Conservation (phyloP, 805 yeast genomes). For the Torulaspora quercuum region DNA sequence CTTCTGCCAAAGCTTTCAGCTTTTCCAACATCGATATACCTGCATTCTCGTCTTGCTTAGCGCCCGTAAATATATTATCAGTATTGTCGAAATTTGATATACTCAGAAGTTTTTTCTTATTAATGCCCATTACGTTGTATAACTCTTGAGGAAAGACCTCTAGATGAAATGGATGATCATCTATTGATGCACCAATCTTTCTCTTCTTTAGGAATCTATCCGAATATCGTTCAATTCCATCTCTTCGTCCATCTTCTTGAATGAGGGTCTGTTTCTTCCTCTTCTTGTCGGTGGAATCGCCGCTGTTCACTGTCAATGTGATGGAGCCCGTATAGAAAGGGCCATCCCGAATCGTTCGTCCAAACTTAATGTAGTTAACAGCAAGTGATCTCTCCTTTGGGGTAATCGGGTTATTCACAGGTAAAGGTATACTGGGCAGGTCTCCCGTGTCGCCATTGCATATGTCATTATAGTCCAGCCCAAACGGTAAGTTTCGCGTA, state of each 20-base stretch:
- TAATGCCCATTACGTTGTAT: slow-evolving; percentile 65
- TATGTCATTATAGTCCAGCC: slow-evolving; percentile 64
- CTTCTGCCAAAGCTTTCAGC: slow-evolving; percentile 48
- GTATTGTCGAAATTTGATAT: slow-evolving; percentile 36
- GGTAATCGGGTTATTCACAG: slow-evolving; percentile 59
- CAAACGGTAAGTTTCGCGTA: slow-evolving; percentile 56
- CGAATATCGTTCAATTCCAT: slow-evolving; percentile 77
- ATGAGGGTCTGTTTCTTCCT: slow-evolving; percentile 29
- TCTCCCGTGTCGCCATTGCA: slow-evolving; percentile 40
- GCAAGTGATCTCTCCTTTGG: slow-evolving; percentile 50
- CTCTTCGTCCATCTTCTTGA: slow-evolving; percentile 46
- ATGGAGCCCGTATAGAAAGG: slow-evolving; percentile 63
- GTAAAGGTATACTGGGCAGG: slow-evolving; percentile 47
- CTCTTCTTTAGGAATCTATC: slow-evolving; percentile 73
- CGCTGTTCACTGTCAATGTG: slow-evolving; percentile 30
- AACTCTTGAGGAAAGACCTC: slow-evolving; percentile 77
- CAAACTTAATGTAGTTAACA: slow-evolving; percentile 52
- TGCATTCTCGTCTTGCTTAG: slow-evolving; percentile 28
- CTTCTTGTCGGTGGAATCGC: slow-evolving; percentile 13
- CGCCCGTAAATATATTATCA: slow-evolving; percentile 30
- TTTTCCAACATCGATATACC: slow-evolving; percentile 45
- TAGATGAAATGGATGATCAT: slow-evolving; percentile 71
- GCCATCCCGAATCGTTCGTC: slow-evolving; percentile 55
- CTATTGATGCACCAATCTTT: slow-evolving; percentile 65
- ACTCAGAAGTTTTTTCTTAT: slow-evolving; percentile 49